Conservation (phyloP, 2,329 filamentous ascomycete genomes). For the Colletotrichum musae region DNA sequence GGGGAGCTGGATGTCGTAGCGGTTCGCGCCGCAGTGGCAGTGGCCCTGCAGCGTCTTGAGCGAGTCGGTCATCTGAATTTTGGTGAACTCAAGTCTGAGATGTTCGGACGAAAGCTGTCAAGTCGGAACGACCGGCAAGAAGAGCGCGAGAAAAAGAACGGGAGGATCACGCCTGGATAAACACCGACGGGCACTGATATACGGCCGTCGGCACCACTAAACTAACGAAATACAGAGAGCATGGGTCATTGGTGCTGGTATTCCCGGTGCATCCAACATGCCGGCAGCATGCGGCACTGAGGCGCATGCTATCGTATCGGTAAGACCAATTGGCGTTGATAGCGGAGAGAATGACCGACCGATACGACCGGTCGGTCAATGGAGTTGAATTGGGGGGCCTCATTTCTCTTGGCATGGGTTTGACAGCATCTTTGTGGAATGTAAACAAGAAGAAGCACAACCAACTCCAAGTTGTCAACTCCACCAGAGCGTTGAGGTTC, state of each 20-base stretch:
- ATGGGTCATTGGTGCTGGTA: not conserved
- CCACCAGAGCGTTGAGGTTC: too few relatives aligned
- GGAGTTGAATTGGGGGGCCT: too few relatives aligned
- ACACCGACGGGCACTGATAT: not conserved
- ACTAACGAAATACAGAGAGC: not conserved
- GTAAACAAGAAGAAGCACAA: too few relatives aligned
- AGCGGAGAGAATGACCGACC: not conserved
- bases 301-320: slow-evolving; percentile 1
- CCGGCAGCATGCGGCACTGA: not conserved
- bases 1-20: slow-evolving; percentile 43
- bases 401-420: too few relatives aligned
- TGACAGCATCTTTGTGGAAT: too few relatives aligned
- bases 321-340: not conserved
- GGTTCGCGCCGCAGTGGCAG: slow-evolving; percentile 50
- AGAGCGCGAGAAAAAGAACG: not conserved
- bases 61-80: slow-evolving; percentile 8
- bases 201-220: not conserved
- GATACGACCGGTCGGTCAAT: too few relatives aligned
- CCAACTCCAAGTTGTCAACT: too few relatives aligned
- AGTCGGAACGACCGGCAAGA: not conserved
- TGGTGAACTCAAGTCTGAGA: not conserved
- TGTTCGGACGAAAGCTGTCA: not conserved
- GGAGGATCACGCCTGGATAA: not conserved
- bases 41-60: slow-evolving; percentile 43
- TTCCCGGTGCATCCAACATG: slow-evolving; percentile 4